These are phyloP conservation scores for Xanthoconium separans DNA, from an alignment of 1,284 basidiomycete genomes.

Conservation along the genomic window DNA sequence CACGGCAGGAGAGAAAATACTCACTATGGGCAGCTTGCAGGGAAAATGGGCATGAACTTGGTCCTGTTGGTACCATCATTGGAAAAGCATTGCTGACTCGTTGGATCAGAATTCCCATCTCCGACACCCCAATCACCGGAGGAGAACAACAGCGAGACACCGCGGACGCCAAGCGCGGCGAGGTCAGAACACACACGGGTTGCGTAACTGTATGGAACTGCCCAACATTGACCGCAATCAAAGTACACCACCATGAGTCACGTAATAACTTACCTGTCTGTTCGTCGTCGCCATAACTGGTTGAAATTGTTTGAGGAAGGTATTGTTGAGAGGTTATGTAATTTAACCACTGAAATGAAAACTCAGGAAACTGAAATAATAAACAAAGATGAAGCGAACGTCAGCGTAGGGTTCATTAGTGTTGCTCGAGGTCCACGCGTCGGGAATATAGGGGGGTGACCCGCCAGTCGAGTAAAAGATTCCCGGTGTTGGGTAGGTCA, in stretches of 20 bases:
- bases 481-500: conserved; percentile 48
- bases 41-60: conserved; percentile 61
- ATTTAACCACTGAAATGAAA: conserved; percentile 54
- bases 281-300: conserved; percentile 59
- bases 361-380: neutral
- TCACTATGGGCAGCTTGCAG: conserved; percentile 44
- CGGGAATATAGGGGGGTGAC: conserved; percentile 56
- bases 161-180: conserved; percentile 58
- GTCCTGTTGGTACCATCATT: conserved; percentile 57
- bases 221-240: neutral
- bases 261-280: conserved; percentile 48
- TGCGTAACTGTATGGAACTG: conserved; percentile 64
- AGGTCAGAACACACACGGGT: conserved; percentile 60
- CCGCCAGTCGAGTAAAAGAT: conserved; percentile 64
- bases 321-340: conserved; percentile 44
- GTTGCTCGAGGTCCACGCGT: conserved; percentile 38
- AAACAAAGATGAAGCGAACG: conserved; percentile 30
- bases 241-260: neutral
- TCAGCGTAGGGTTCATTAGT: conserved; percentile 67
- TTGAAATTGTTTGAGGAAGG: conserved; percentile 27
- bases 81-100: conserved; percentile 53
- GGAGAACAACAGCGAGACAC: conserved; percentile 57
- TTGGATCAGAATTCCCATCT: conserved; percentile 42
- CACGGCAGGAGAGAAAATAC: neutral
- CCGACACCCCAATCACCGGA: conserved; percentile 75